Evolutionary conservation across 2,329 filamentous ascomycete species (phyloP).

Genomic region (Tolypocladium sp.): DNA sequence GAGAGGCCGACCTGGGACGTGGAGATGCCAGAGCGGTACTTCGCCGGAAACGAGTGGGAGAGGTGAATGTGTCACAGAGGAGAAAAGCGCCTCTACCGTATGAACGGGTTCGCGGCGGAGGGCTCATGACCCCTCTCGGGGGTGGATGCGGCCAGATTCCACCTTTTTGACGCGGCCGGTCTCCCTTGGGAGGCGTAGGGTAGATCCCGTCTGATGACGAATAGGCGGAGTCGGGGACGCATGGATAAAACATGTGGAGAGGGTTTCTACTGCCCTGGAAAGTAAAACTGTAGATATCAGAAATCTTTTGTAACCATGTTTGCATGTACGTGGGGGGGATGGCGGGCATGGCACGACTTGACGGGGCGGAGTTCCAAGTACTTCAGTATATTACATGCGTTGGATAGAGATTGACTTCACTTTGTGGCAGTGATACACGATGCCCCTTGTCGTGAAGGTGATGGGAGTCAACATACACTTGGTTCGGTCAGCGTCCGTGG

Average conservation of each 20-base stretch:
- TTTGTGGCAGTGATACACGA: not conserved
- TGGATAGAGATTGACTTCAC: not conserved
- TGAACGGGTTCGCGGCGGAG: not conserved
- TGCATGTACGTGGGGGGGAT: not conserved
- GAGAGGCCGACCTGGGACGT: constrained; percentile 81
- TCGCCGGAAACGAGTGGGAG: constrained; percentile 47
- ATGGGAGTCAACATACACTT: not conserved
- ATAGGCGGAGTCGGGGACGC: not conserved
- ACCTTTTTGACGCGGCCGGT: no score
- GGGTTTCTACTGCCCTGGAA: not conserved
- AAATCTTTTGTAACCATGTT: not conserved
- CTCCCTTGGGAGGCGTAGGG: not conserved
- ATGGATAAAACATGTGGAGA: no score
- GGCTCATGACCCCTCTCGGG: not conserved
- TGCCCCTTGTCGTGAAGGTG: not conserved
- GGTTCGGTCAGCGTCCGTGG: not conserved
- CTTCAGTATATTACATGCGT: not conserved
- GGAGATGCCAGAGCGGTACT: constrained; percentile 64
- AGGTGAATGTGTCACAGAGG: constrained; percentile 13
- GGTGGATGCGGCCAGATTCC: not conserved
- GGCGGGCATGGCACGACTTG: not conserved
- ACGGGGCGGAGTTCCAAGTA: not conserved
- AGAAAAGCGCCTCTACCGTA: not conserved
- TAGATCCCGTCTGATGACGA: not conserved
- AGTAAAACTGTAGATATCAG: not conserved